Conservation (phyloP, 2,329 filamentous ascomycete species). For the Rhexocercosporidium sp. region DNA sequence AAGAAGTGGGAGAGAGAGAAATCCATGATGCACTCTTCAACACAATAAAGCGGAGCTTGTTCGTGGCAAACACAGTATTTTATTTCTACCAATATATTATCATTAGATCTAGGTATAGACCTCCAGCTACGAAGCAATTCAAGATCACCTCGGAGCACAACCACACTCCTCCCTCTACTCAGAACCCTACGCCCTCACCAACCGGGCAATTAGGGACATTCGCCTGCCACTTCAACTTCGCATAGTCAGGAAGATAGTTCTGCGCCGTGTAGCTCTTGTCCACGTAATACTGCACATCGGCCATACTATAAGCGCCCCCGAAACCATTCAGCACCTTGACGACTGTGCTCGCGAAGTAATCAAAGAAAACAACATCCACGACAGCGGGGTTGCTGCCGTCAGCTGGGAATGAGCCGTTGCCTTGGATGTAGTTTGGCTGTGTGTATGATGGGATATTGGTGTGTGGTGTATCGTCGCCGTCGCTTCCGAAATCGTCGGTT, state of each 20-base stretch:
- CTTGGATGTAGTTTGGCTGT: conserved; percentile 82
- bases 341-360: conserved; percentile 85
- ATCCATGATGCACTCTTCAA: too few relatives aligned
- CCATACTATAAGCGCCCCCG: conserved; percentile 41
- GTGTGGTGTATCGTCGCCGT: conserved; percentile 91
- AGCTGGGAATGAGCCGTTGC: conserved; percentile 65
- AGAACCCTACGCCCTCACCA: conserved; percentile 35
- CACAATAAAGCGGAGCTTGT: too few relatives aligned
- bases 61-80: too few relatives aligned
- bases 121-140: background rate
- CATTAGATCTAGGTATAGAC: too few relatives aligned
- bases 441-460: conserved; percentile 72
- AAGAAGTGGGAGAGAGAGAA: too few relatives aligned
- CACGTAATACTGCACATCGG: conserved; percentile 42
- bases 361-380: conserved; percentile 88
- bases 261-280: conserved; percentile 39
- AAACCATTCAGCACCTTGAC: conserved; percentile 67
- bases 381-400: conserved; percentile 60
- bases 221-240: conserved; percentile 37
- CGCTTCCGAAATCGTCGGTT: conserved; percentile 76
- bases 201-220: conserved; percentile 39
- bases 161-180: background rate
- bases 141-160: background rate
- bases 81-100: too few relatives aligned
- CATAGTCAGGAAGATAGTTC: conserved; percentile 43